These are phyloP conservation scores for Betula pendula DNA, from an alignment of 306 rosid species.

Conservation along the genomic window DNA sequence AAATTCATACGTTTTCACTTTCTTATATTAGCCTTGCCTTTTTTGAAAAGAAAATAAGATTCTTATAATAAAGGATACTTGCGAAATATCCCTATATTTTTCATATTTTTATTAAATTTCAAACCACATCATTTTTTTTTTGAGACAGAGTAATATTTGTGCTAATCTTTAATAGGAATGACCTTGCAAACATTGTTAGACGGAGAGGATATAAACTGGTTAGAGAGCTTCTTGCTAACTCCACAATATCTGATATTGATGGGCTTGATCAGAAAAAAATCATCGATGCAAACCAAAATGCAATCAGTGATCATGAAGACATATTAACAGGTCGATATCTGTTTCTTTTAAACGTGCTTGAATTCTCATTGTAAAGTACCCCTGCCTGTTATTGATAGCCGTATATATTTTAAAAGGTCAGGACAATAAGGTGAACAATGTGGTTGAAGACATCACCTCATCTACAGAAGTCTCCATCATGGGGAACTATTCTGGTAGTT, in stretches of 20 bases:
- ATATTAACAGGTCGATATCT: constrained; percentile 48
- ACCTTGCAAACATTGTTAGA: constrained; percentile 87
- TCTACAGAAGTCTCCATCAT: constrained; percentile 7
- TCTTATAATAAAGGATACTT: neutral
- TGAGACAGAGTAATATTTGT: neutral
- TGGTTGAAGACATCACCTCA: constrained; percentile 8
- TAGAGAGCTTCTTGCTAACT: constrained; percentile 56
- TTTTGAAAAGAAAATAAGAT: neutral
- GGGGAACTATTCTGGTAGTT: constrained; percentile 24
- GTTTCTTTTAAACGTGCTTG: constrained; percentile 27
- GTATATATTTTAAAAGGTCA: constrained; percentile 64
- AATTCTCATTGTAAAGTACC: constrained; percentile 7
- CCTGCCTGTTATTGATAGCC: constrained; percentile 42
- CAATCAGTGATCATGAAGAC: constrained; percentile 26
- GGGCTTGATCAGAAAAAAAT: constrained; percentile 24
- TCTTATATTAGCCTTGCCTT: neutral
- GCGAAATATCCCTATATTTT: neutral
- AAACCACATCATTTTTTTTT: neutral
- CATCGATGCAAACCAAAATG: constrained; percentile 30
- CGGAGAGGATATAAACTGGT: constrained; percentile 83
- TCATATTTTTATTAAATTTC: too few relatives aligned
- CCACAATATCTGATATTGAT: constrained; percentile 23
- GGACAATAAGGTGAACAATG: constrained; percentile 39
- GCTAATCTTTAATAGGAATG: constrained; percentile 47
- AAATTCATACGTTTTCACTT: neutral